Evolutionary conservation across 1,284 basidiomycete genomes (phyloP).

Genomic region (Malassezia equina): DNA sequence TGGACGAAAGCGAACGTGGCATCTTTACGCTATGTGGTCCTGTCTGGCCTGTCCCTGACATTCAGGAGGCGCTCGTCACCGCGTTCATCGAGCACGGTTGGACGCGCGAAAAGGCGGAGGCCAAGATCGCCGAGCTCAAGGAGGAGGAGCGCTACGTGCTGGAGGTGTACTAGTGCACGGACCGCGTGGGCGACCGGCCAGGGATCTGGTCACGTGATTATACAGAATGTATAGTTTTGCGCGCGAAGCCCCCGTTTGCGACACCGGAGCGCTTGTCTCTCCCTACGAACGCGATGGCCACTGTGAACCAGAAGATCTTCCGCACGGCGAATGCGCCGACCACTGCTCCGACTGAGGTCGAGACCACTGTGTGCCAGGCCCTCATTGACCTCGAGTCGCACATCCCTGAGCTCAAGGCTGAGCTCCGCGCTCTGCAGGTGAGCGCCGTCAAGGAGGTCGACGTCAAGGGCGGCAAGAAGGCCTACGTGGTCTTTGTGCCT

Average conservation of each 20-base stretch:
- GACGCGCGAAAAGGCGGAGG: constrained; percentile 62
- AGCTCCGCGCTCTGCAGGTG: constrained; percentile 91
- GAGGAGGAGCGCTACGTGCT: constrained; percentile 95
- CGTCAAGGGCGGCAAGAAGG: constrained; percentile 93
- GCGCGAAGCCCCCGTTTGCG: constrained; percentile 1
- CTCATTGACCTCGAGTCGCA: constrained; percentile 95
- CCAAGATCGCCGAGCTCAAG: constrained; percentile 79
- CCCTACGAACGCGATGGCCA: constrained; percentile 31
- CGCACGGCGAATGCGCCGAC: constrained; percentile 86
- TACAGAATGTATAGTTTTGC: constrained; percentile 16
- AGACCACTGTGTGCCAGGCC: constrained; percentile 86
- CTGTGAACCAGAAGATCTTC: constrained; percentile 63
- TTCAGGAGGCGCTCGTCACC: constrained; percentile 78
- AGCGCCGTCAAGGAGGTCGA: constrained; percentile 97
- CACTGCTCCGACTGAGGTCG: constrained; percentile 79
- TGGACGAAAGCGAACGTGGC: constrained; percentile 48
- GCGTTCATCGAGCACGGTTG: constrained; percentile 63
- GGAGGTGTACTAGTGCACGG: constrained; percentile 57
- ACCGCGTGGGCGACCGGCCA: not conserved
- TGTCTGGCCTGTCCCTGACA: constrained; percentile 96
- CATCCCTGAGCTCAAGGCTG: constrained; percentile 90
- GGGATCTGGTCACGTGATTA: constrained; percentile 1
- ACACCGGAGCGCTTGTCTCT: constrained; percentile 7
- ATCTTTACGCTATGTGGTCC: constrained; percentile 96
- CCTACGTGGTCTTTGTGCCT: constrained; percentile 96